phyloP scores from a whole-genome alignment of 768 basidiomycete genomes.

The Suillus tomentosus region DNA sequence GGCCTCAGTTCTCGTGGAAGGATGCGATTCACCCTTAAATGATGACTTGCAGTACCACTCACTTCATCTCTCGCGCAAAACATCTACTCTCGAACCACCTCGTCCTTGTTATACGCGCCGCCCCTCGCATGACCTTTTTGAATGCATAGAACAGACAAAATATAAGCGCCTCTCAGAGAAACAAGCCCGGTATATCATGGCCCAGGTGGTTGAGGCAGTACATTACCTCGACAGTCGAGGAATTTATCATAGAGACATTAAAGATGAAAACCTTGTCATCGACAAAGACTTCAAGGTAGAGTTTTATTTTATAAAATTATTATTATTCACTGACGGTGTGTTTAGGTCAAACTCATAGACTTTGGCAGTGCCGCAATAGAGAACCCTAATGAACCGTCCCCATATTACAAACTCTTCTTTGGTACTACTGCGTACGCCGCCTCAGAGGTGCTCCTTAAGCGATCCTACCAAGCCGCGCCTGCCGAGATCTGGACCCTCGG shows the following conservation, averaged over 20 bases:
- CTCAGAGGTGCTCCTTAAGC: conserved; percentile 88
- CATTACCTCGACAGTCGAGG: conserved; percentile 79
- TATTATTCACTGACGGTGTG: conserved; percentile 16
- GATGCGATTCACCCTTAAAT: conserved; percentile 16
- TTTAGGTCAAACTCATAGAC: conserved; percentile 90
- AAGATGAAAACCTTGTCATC: conserved; percentile 92
- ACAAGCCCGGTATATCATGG: conserved; percentile 81
- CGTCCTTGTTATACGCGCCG: conserved; percentile 61
- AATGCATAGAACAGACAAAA: conserved; percentile 88
- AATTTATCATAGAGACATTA: conserved; percentile 94
- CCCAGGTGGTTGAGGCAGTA: conserved; percentile 86
- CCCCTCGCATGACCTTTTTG: conserved; percentile 90
- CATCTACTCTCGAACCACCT: conserved; percentile 19
- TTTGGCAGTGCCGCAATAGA: conserved; percentile 88
- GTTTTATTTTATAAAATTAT: neutral
- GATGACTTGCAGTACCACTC: conserved; percentile 13
- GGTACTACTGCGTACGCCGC: conserved; percentile 96
- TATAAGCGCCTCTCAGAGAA: conserved; percentile 78
- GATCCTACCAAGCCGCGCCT: conserved; percentile 88
- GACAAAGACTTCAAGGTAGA: conserved; percentile 70
- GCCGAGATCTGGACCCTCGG: conserved; percentile 97
- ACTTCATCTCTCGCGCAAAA: conserved; percentile 15
- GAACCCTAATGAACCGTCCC: conserved; percentile 61
- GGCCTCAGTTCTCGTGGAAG: conserved; percentile 22
- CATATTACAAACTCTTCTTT: conserved; percentile 79